Evolutionary conservation across 257 asterid genomes (phyloP), one percentile per base, ranked within the genome.

Genomic region (Ballota nigra): DNA sequence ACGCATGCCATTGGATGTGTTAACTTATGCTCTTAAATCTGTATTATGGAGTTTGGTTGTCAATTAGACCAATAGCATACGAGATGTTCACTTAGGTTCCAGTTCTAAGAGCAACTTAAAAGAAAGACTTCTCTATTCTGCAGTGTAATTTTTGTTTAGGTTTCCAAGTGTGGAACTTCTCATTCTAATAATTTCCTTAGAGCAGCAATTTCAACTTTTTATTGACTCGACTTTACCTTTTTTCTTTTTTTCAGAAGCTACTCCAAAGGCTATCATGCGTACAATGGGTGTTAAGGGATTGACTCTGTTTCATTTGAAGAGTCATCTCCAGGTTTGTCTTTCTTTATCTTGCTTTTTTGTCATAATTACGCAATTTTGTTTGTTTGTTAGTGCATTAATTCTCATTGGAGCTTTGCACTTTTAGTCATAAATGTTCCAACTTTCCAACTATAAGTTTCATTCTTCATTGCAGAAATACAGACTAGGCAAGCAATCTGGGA

Each of bases 231-330:
- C 10, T 16, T 70, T 71, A 52, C 63, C 20, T 49, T 19, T 52
- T 52, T 52, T 2, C 3, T 55, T 63, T 28, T 74, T 69, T 82
- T 79, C 92, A 92, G 97, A 92, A 83, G 97, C 97, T 26, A 92
- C 97, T 12, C 97, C 97, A 12, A 92, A 92, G 82, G 92, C 97
- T 26, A 79, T 92, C 61, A 68, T 89, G 93, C 86, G 95, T 49
- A 85, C 97, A 33, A 92, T 92, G 96, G 92, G 97, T 71, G 96
- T 89, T 49, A 89, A 92, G 85, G 97, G 97, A 28, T 77, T 92
- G 77, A 92, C 97, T 20, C 89, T 92, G 12, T 92, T 86, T 79
- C 97, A 92, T 76, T 81, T 92, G 78, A 92, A 92, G 91, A 83
- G 90, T 61, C 96, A 91, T 83, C 97, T 91, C 77, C 95, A 91